phyloP scores from a whole-genome alignment of 2,329 filamentous ascomycete genomes.

The Penicillium sp. region DNA sequence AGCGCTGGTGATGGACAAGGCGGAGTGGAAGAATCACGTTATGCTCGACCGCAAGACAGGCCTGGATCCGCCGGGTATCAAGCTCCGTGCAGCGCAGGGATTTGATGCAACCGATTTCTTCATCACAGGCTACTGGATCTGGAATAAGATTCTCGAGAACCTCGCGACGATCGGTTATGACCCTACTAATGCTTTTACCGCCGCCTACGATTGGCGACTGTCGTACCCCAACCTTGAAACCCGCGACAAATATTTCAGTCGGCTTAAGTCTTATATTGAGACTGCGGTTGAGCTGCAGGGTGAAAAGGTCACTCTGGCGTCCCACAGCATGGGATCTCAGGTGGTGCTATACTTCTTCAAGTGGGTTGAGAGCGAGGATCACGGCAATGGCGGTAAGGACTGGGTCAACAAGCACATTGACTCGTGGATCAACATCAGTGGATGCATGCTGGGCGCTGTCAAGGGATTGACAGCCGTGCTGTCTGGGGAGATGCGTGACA shows the following conservation, averaged over 20 bases:
- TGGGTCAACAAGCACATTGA: slow-evolving; percentile 92
- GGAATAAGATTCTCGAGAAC: slow-evolving; percentile 98
- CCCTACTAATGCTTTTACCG: slow-evolving; percentile 66
- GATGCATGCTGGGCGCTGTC: slow-evolving; percentile 92
- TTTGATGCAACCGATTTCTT: slow-evolving; percentile 95
- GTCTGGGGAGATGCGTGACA: slow-evolving; percentile 97
- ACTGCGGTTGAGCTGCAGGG: slow-evolving; percentile 67
- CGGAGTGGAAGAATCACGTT: slow-evolving; percentile 90
- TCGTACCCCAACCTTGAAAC: slow-evolving; percentile 85
- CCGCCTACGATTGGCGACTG: slow-evolving; percentile 84
- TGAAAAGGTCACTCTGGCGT: slow-evolving; percentile 78
- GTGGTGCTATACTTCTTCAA: slow-evolving; percentile 79
- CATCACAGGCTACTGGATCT: slow-evolving; percentile 89
- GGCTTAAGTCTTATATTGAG: slow-evolving; percentile 86
- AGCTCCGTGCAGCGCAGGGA: slow-evolving; percentile 86
- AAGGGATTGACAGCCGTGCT: slow-evolving; percentile 88
- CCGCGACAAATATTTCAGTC: slow-evolving; percentile 89
- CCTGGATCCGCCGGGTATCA: slow-evolving; percentile 82
- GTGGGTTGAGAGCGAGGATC: slow-evolving; percentile 72
- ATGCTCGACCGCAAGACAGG: slow-evolving; percentile 93
- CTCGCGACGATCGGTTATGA: slow-evolving; percentile 94
- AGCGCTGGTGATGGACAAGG: slow-evolving; percentile 86
- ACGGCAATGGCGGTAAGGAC: slow-evolving; percentile 71
- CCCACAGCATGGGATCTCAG: slow-evolving; percentile 97
- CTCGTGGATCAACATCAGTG: slow-evolving; percentile 96